phyloP scores from a whole-genome alignment of 176 grass and related monocot genomes.

The Urochloa ruziziensis region DNA sequence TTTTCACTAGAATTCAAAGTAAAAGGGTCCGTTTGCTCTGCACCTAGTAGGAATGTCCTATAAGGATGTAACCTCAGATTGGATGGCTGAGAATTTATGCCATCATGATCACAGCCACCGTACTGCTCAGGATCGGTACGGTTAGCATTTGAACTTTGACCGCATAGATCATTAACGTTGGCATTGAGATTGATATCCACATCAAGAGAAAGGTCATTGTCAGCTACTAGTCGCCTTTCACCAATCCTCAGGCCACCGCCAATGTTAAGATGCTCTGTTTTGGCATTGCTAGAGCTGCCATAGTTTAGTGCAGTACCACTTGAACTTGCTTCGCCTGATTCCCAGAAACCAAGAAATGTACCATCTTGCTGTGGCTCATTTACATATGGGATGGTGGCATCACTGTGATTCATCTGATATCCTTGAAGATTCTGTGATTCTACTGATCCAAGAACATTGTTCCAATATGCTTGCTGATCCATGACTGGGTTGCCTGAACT shows the following conservation, averaged over 20 bases:
- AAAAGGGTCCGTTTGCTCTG: constrained; percentile 43
- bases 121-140: constrained; percentile 21
- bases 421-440: constrained; percentile 51
- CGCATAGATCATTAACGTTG: constrained; percentile 17
- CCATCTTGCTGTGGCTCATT: constrained; percentile 41
- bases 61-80: constrained; percentile 54
- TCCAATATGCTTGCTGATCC: constrained; percentile 67
- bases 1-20: constrained; percentile 35
- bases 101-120: constrained; percentile 19
- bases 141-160: constrained; percentile 48
- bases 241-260: constrained; percentile 47
- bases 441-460: constrained; percentile 44
- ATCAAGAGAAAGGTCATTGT: constrained; percentile 41
- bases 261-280: constrained; percentile 46
- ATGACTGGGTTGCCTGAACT: constrained; percentile 49
- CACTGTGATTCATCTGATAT: constrained; percentile 32
- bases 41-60: constrained; percentile 32
- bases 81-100: constrained; percentile 19
- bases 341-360: constrained; percentile 54
- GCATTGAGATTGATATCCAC: constrained; percentile 42
- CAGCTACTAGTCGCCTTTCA: constrained; percentile 39
- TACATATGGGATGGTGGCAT: constrained; percentile 36
- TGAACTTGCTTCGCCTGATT: constrained; percentile 55
- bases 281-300: constrained; percentile 32
- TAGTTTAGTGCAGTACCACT: constrained; percentile 39